Conservation (phyloP, 345 rosid genomes). For the Boechera retrofracta region DNA sequence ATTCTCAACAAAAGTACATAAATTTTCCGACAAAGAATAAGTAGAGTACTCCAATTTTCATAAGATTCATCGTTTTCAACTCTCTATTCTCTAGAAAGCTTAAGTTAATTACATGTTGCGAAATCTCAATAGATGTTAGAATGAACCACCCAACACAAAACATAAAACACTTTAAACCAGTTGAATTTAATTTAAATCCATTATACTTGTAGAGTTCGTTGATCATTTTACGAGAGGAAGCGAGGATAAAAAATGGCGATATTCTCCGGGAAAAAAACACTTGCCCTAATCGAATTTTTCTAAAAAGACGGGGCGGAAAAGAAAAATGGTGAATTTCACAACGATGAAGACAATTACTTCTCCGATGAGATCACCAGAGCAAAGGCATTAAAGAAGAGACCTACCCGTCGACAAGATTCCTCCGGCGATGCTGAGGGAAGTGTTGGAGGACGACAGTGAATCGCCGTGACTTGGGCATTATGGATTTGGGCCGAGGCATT, state of each 20-base stretch:
- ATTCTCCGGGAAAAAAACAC: not conserved
- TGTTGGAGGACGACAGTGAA: not conserved
- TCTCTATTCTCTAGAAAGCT: too few species aligned
- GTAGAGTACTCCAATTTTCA: too few species aligned
- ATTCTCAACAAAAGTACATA: too few species aligned
- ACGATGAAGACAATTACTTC: not conserved
- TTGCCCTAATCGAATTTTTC: not conserved
- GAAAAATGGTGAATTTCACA: not conserved
- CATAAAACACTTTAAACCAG: too few species aligned
- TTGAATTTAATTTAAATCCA: too few species aligned
- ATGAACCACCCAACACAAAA: too few species aligned
- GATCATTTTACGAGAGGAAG: too few species aligned
- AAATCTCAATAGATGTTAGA: too few species aligned
- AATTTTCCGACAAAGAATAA: too few species aligned
- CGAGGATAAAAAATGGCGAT: not conserved
- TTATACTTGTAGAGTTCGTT: not conserved
- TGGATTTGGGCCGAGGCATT: not conserved
- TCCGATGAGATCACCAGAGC: not conserved
- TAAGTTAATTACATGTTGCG: too few species aligned
- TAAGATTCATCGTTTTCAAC: too few species aligned
- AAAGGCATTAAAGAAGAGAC: not conserved
- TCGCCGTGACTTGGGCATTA: not conserved
- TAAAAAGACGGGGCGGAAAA: too few species aligned
- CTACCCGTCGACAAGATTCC: not conserved
- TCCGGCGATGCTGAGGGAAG: not conserved